These are phyloP conservation scores for Gaeumannomyces sp. DNA, from an alignment of 2,329 filamentous ascomycete genomes.

Conservation along the genomic window DNA sequence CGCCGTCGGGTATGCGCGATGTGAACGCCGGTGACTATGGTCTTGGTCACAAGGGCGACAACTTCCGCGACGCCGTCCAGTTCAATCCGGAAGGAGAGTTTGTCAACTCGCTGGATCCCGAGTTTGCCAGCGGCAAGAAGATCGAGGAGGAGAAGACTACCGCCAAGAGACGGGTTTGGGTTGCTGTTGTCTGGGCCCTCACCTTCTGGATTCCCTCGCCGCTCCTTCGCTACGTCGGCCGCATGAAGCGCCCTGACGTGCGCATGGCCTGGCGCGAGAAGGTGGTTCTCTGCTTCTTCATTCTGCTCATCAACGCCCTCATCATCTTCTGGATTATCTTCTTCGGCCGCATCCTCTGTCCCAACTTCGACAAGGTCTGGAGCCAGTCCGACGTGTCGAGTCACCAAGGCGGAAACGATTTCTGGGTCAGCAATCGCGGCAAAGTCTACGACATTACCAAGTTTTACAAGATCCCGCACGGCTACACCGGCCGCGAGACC, in stretches of 20 bases:
- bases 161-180: slow-evolving; percentile 66
- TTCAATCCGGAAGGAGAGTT: slow-evolving; percentile 67
- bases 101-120: slow-evolving; percentile 62
- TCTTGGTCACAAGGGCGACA: slow-evolving; percentile 78
- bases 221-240: slow-evolving; percentile 69
- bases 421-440: slow-evolving; percentile 81
- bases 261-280: slow-evolving; percentile 98
- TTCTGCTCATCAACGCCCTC: slow-evolving; percentile 70
- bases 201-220: slow-evolving; percentile 96
- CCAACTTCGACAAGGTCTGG: slow-evolving; percentile 90
- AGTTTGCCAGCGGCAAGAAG: slow-evolving; percentile 69
- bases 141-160: slow-evolving; percentile 65
- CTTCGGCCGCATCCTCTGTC: slow-evolving; percentile 81
- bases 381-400: slow-evolving; percentile 58
- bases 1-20: slow-evolving; percentile 51
- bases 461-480: slow-evolving; percentile 82
- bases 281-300: slow-evolving; percentile 72
- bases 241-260: slow-evolving; percentile 96
- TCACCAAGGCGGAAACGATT: slow-evolving; percentile 70
- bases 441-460: slow-evolving; percentile 87
- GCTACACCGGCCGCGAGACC: slow-evolving; percentile 52
- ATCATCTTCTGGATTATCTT: slow-evolving; percentile 90
- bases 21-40: slow-evolving; percentile 74
- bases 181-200: slow-evolving; percentile 72
- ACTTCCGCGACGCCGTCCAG: slow-evolving; percentile 64